These are phyloP conservation scores for Poa annua DNA, from an alignment of 176 grass and related monocot species.

Conservation along the genomic window DNA sequence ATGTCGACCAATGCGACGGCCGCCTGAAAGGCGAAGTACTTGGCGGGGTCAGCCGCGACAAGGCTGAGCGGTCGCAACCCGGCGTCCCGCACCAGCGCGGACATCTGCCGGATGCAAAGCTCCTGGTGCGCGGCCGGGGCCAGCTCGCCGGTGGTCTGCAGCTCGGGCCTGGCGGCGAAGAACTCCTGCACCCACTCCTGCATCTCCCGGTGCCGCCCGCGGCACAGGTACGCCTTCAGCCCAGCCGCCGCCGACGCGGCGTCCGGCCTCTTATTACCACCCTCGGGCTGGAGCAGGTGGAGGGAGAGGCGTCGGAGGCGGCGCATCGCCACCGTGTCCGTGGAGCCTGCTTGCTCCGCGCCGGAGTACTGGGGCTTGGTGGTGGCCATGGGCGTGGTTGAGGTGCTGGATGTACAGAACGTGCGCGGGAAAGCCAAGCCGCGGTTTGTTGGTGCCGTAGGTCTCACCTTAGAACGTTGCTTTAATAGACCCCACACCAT, in stretches of 20 bases:
- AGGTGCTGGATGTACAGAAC: constrained; percentile 30
- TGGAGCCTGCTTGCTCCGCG: background rate
- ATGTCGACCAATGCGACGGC: constrained; percentile 77
- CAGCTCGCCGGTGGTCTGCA: constrained; percentile 83
- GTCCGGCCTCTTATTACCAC: constrained; percentile 4
- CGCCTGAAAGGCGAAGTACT: constrained; percentile 81
- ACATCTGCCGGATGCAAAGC: constrained; percentile 86
- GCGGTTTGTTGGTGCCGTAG: constrained; percentile 23
- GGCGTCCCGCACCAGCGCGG: constrained; percentile 74
- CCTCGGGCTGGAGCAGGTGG: constrained; percentile 45
- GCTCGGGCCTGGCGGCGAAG: constrained; percentile 61
- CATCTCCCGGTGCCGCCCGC: constrained; percentile 51
- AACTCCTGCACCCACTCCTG: constrained; percentile 77
- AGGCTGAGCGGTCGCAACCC: constrained; percentile 79
- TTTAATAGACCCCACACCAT: no score
- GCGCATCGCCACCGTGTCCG: constrained; percentile 34
- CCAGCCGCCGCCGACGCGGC: constrained; percentile 40
- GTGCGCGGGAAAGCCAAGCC: constrained; percentile 8
- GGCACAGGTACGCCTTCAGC: constrained; percentile 57
- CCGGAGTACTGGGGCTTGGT: background rate
- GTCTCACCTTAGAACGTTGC: background rate
- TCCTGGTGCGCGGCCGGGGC: constrained; percentile 69
- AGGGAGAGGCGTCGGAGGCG: constrained; percentile 58
- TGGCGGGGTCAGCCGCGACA: constrained; percentile 50
- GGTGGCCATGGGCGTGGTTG: constrained; percentile 3